Base-by-base conservation (phyloP, 176 grass and related monocot genomes). In the Eremochloa ophiuroides region DNA sequence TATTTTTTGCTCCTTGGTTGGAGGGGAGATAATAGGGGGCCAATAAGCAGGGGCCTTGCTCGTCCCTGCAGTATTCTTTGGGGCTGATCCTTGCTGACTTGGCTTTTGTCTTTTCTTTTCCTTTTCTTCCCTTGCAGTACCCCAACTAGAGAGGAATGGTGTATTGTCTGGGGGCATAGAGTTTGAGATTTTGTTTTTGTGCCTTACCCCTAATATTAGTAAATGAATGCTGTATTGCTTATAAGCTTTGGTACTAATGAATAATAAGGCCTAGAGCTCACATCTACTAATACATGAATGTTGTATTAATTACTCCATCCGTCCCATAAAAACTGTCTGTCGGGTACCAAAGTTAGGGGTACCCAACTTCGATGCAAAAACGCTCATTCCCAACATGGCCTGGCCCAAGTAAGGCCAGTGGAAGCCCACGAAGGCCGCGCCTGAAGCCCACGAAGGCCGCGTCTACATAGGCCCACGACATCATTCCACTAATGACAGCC, bases 41-140 rank as follows among this genome's bases (percentile, higher is more conserved):
- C 78, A 37, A 61, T 81, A 55, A 43, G 72, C 63, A 28, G 29
- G 22, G 39, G 43, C 58, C n/a, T 71, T 34, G 5, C 11, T 41
- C 47, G 40, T 53, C 84, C 68, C 18, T 43, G 71, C 76, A 17
- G 37, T 23, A 51, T 42, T 76, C 41, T 47, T 31, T 40, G 77
- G 64, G 76, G 37, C 56, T 63, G 38, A 28, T 76, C 77, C 62
- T 81, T 30, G 85, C 61, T 82, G 78, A 77, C 83, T 46, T 76
- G 27, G 31, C 20, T 20, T 34, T 20, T 12, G 3, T 26, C 18
- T 51, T 37, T 17, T 34, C 28, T 34, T 65, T 65, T 65, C 29
- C 30, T 17, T 33, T 53, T 33, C 10, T 51, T 74, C 29, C 10
- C 1, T 35, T 34, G 69, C 25, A 47, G 73, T 76, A 40, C 73